Percentiles rank a stretch among this genome's conserved stretches.
phyloP scores from a whole-genome alignment of 345 rosid genomes.

The Combretum micranthum region DNA sequence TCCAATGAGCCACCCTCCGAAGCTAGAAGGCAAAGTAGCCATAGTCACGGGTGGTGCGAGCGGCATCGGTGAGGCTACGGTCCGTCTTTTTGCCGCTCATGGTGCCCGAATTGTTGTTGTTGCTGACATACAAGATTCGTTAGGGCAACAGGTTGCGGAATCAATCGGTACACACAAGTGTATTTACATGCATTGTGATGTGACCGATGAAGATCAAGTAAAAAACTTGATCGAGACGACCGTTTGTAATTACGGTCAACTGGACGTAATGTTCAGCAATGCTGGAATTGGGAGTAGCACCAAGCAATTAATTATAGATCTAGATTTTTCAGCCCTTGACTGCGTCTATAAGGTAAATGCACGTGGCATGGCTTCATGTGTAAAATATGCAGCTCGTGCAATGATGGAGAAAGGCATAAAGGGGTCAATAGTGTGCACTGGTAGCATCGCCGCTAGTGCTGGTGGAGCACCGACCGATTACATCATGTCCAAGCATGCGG shows the following conservation, averaged over 20 bases:
- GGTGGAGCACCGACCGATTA: conserved; percentile 14
- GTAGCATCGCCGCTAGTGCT: conserved; percentile 10
- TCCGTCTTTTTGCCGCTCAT: conserved; percentile 6
- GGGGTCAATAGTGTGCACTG: conserved; percentile 29
- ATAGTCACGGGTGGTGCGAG: conserved; percentile 20
- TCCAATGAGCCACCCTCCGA: background rate
- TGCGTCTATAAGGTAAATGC: conserved; percentile 18
- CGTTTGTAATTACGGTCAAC: conserved; percentile 9
- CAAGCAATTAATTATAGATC: conserved; percentile 11
- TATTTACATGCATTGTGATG: conserved; percentile 18
- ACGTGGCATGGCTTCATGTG: conserved; percentile 13
- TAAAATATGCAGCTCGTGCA: conserved; percentile 25
- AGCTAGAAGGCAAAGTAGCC: conserved; percentile 19
- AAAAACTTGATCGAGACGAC: conserved; percentile 15
- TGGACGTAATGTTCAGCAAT: conserved; percentile 30
- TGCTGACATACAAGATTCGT: conserved; percentile 18
- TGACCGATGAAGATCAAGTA: conserved; percentile 20
- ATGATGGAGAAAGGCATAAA: conserved; percentile 17
- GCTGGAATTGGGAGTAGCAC: conserved; percentile 12
- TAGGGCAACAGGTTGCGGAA: conserved; percentile 12
- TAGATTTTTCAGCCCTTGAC: conserved; percentile 10
- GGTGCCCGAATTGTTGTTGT: conserved; percentile 14
- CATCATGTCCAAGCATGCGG: conserved; percentile 22
- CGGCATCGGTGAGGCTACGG: conserved; percentile 17
- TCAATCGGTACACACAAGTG: conserved; percentile 8